Base-by-base conservation (phyloP, 129 eudicot species). In the Erigeron canadensis region DNA sequence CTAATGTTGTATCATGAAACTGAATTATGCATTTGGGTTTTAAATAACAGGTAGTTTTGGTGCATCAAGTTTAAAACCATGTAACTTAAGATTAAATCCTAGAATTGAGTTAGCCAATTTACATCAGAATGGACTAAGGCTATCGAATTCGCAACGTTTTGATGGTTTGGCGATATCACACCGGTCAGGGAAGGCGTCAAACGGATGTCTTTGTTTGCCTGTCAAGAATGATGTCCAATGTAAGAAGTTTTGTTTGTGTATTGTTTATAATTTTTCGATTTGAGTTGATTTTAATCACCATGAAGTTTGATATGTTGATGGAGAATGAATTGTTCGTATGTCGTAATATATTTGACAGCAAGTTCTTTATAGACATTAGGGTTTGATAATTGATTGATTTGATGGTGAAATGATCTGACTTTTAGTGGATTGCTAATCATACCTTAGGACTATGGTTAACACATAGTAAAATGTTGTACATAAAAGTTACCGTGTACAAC, bases 11-110 rank as follows among this genome's bases (percentile, higher is more conserved):
- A 58, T 10, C 41, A 22, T 58, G 64, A 28, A 58, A 37, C 63
- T 63, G 10, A 55, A 28, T 19, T 62, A 8, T 48, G 12, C 56
- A 18, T 60, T 15, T 21, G 15, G 8, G 10, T 70, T 77, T 53
- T 53, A 53, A 28, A 15, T 39, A 75, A 47, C 81, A 88, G 96
- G 89, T 84, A 71, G 86, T 55, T 86, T 83, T 59, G 93, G 90
- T 80, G 77, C 86, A 76, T 81, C 97, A 39, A 83, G 66, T 71
- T 54, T 77, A 65, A 77, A 70, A 22, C 63, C 81, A 67, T 58
- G 71, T 53, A 79, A 69, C 78, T 81, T 80, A 75, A 81, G 79
- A 18, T 73, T 84, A 21, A 80, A 83, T 61, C 70, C 81, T 64
- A 73, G 68, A 65, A 55, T 63, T 58, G 81, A 84, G 73, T 73